These are phyloP conservation scores for Cladophialophora immunda DNA, from an alignment of 2,329 filamentous ascomycete species.

Conservation along the genomic window DNA sequence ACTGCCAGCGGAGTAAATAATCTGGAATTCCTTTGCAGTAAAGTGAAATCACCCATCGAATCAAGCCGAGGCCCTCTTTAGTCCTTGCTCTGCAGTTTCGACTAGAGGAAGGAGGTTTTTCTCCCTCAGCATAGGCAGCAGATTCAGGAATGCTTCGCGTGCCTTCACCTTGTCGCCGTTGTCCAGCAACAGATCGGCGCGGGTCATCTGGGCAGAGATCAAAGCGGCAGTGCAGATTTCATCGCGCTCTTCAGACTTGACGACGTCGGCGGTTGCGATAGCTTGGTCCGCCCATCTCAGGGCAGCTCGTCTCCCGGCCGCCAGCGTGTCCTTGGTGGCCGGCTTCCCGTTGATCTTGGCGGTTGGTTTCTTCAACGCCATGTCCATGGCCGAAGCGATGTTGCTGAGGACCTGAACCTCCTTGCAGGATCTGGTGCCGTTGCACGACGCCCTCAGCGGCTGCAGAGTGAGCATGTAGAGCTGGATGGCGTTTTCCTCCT, in stretches of 20 bases:
- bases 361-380: conserved; percentile 39
- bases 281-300: conserved; percentile 41
- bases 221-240: conserved; percentile 37
- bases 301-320: conserved; percentile 34
- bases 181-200: conserved; percentile 38
- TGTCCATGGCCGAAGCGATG: conserved; percentile 39
- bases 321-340: conserved; percentile 34
- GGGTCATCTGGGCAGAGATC: conserved; percentile 38
- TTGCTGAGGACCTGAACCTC: conserved; percentile 41
- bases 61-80: conserved; percentile 27
- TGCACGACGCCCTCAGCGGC: conserved; percentile 38
- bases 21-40: background rate
- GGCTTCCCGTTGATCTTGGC: conserved; percentile 41
- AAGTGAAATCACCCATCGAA: background rate
- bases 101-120: conserved; percentile 35
- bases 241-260: conserved; percentile 37
- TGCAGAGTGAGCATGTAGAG: conserved; percentile 41
- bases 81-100: conserved; percentile 36
- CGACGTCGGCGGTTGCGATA: conserved; percentile 36
- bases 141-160: conserved; percentile 33
- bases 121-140: conserved; percentile 38
- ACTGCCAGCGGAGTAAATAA: background rate
- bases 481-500: conserved; percentile 40
- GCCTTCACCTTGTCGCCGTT: conserved; percentile 37
- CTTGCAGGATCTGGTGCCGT: conserved; percentile 39